Evolutionary conservation across 257 asterid genomes (phyloP), one percentile per base, ranked within the genome.

Genomic region (Coffea canephora): DNA sequence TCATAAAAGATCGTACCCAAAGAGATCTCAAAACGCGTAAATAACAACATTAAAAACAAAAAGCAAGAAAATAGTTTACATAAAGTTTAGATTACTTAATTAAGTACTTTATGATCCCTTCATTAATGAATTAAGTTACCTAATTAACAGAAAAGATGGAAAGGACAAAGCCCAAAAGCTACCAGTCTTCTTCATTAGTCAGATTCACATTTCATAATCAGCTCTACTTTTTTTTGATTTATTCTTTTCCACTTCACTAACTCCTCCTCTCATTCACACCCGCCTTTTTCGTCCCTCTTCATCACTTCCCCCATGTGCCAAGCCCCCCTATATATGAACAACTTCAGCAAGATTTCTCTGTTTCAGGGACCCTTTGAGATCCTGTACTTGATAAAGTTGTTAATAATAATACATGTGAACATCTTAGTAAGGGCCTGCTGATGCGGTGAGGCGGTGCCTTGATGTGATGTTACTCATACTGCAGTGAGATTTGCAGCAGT

Each of bases 401-500:
- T 39, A 4, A 39, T 39, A 39, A 39, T 43, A 14, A 52, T 72
- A 70, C 73, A 75, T 77, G 70, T 64, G 77, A 73, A 43, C 57
- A 77, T 79, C 74, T 83, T 80, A 78, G 79, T 49, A 10, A n/a
- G 85, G 81, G 86, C 76, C 69, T 76, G 80, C 75, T 9, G 82
- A 11, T 84, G 88, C 89, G 73, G 66, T 84, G 48, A 36, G 27
- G 65, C 27, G 19, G 65, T 57, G 27, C 65, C 65, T 57, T 66
- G 67, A 70, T 77, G 78, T 70, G 74, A 49, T 73, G 50, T 65
- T 71, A 69, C 61, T 78, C 18, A 10, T 80, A 27, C 16, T 87
- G 84, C 84, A 73, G 91, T 85, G 89, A 84, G 91, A 83, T 84
- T 86, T 79, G 78, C 83, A 61, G 78, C 83, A 54, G 87, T 69